phyloP scores from a whole-genome alignment of 352 stramenopile genomes.

The Pythium pyrilobum region DNA sequence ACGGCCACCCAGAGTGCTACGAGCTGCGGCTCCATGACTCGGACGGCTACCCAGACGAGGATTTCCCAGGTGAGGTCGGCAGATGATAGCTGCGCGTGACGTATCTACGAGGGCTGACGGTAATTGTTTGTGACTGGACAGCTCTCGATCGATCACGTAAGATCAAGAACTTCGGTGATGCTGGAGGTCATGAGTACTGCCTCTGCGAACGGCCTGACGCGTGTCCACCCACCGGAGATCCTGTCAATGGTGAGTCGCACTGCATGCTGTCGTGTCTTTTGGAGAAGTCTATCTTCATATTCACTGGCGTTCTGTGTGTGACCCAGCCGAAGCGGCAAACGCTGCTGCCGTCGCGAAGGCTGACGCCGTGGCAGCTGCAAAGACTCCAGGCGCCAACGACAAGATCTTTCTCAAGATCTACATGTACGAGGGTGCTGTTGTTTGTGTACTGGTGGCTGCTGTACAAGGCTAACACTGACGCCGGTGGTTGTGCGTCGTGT shows the following conservation, averaged over 20 bases:
- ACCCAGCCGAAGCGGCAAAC: constrained; percentile 16
- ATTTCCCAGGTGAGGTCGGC: constrained; percentile 72
- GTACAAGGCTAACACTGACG: background rate
- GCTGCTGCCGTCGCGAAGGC: constrained; percentile 12
- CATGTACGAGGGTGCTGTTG: constrained; percentile 39
- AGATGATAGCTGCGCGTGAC: no score
- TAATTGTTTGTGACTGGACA: constrained; percentile 14
- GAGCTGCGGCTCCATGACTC: constrained; percentile 80
- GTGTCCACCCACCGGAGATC: constrained; percentile 65
- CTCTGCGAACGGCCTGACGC: constrained; percentile 82
- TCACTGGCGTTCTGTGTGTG: background rate
- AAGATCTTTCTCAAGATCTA: constrained; percentile 87
- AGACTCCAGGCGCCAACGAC: constrained; percentile 47
- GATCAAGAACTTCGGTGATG: constrained; percentile 90
- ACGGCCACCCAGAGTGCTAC: constrained; percentile 84
- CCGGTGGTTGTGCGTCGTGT: no score
- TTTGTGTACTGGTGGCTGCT: background rate
- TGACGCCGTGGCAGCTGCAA: constrained; percentile 31
- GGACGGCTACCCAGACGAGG: constrained; percentile 80
- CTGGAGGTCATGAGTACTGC: constrained; percentile 82
- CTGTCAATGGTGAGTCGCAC: constrained; percentile 12
- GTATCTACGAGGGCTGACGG: no score
- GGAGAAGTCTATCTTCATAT: background rate
- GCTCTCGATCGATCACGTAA: constrained; percentile 79
- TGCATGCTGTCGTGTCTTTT: background rate